Evolutionary conservation across 495 filamentous ascomycete genomes (phyloP).

Genomic region (Neurospora sp.): DNA sequence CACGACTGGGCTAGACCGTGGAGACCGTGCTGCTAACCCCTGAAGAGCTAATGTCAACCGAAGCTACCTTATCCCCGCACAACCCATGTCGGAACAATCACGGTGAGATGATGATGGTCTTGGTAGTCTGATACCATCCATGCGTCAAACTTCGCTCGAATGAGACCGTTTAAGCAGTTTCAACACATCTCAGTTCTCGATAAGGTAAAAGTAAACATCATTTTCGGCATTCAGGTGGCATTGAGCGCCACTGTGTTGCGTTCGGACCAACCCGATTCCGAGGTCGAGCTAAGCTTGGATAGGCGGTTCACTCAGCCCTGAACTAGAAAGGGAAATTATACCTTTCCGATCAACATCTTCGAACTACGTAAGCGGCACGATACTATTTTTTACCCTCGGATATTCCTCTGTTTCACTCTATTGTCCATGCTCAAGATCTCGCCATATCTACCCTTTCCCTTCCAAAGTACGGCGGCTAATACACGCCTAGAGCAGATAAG

Average conservation of each 20-base stretch:
- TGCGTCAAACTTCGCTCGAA: neutral
- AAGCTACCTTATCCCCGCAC: neutral
- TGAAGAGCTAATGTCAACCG: neutral
- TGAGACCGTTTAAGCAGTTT: neutral
- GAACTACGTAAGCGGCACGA: conserved; percentile 1
- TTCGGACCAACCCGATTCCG: neutral
- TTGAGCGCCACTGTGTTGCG: neutral
- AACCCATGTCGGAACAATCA: neutral
- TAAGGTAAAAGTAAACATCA: neutral
- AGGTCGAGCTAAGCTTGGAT: neutral
- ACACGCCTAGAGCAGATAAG: neutral
- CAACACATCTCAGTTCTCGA: neutral
- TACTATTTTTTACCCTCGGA: neutral
- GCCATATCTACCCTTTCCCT: neutral
- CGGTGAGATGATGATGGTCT: neutral
- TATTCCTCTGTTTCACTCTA: neutral
- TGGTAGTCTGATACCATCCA: neutral
- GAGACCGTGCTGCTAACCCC: neutral
- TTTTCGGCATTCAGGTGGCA: neutral
- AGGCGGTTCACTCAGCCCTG: neutral
- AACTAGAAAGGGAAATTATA: neutral
- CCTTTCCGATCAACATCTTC: conserved; percentile 1
- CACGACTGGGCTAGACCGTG: neutral
- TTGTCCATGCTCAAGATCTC: neutral
- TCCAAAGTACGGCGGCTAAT: neutral